Evolutionary conservation across 768 basidiomycete species (phyloP).

Genomic region (Hirschioporus abietinus): DNA sequence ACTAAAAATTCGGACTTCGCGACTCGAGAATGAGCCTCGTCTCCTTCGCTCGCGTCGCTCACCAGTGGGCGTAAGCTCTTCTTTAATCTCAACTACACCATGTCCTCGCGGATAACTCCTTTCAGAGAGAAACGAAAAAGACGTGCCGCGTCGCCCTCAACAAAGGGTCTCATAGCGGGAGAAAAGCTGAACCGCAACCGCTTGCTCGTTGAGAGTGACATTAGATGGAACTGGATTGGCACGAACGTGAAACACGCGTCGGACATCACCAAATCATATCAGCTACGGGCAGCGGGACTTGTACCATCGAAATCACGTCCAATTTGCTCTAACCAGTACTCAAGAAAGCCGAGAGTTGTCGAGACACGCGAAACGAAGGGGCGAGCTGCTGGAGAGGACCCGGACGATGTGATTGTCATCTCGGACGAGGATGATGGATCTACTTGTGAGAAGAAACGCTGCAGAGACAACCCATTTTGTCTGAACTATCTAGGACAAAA

Average conservation of each 20-base stretch:
- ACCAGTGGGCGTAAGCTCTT: not conserved
- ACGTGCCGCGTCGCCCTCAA: conserved; percentile 32
- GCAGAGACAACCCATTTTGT: conserved; percentile 78
- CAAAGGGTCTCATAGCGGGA: conserved; percentile 53
- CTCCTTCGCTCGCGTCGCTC: too few relatives aligned
- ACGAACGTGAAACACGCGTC: conserved; percentile 51
- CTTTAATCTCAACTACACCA: not conserved
- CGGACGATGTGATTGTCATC: conserved; percentile 62
- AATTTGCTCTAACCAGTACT: conserved; percentile 57
- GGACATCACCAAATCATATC: conserved; percentile 64
- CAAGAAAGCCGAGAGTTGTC: conserved; percentile 17
- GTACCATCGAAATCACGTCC: conserved; percentile 42
- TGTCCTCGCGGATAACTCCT: not conserved
- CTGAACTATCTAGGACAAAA: conserved; percentile 85
- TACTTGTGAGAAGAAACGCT: conserved; percentile 54
- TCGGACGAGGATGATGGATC: conserved; percentile 55
- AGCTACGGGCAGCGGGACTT: conserved; percentile 63
- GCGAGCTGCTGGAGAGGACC: conserved; percentile 32
- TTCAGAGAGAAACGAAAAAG: conserved; percentile 46
- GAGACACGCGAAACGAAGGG: conserved; percentile 10
- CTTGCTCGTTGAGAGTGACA: conserved; percentile 34
- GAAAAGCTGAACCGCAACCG: conserved; percentile 57
- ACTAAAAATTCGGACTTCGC: not conserved
- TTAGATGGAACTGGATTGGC: conserved; percentile 80
- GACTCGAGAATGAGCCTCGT: not conserved